Evolutionary conservation across 257 asterid species (phyloP).

Genomic region (Paraleonurus japonicus): DNA sequence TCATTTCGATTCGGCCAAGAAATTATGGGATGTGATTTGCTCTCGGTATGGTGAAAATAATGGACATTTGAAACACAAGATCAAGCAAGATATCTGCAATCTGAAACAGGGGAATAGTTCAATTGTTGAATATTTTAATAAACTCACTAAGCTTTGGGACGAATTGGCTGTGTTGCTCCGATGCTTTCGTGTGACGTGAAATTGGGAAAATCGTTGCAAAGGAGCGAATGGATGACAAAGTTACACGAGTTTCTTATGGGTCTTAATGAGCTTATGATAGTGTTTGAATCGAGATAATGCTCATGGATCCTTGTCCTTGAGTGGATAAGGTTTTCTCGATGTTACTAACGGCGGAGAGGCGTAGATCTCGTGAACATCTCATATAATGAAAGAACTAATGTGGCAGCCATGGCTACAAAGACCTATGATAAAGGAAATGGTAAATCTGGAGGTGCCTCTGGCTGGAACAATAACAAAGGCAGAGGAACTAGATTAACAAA

Average conservation of each 20-base stretch:
- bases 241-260: not conserved
- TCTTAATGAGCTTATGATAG: not conserved
- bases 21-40: not conserved
- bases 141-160: not conserved
- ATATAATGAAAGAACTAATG: too few relatives aligned
- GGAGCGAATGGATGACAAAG: not conserved
- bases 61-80: not conserved
- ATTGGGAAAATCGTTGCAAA: not conserved
- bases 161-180: too few relatives aligned
- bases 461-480: not conserved
- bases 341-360: too few relatives aligned
- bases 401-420: not conserved
- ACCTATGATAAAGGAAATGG: too few relatives aligned
- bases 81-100: not conserved
- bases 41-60: not conserved
- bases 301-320: not conserved
- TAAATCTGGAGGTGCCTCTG: not conserved
- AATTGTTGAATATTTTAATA: not conserved
- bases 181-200: not conserved
- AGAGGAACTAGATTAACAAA: not conserved
- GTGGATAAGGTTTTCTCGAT: not conserved
- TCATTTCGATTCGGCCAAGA: not conserved
- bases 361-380: too few relatives aligned
- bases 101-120: not conserved
- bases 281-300: not conserved